Percentiles rank a stretch among this genome's conserved stretches.
phyloP scores from a whole-genome alignment of 2,329 filamentous ascomycete genomes.

The Fusarium verticillioides region DNA sequence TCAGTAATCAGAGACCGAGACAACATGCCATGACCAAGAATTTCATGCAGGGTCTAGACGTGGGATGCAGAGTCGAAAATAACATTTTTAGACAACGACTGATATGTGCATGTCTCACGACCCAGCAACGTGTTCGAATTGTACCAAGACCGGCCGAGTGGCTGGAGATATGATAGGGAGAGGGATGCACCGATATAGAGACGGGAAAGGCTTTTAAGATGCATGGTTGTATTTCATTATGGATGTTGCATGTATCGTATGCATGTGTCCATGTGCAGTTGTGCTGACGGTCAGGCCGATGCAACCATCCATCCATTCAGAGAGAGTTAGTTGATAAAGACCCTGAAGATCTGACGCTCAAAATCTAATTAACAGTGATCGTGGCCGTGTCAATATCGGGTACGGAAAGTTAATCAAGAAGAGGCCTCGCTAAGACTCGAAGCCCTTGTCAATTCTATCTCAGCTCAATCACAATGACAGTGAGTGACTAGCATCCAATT shows the following conservation, averaged over 20 bases:
- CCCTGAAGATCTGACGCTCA: not conserved
- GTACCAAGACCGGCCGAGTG: not conserved
- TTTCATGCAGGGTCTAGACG: conserved; percentile 16
- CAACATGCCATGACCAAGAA: not conserved
- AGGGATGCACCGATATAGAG: conserved; percentile 8
- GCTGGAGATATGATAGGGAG: not conserved
- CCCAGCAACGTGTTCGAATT: conserved; percentile 2
- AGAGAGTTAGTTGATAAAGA: not conserved
- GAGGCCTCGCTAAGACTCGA: not conserved
- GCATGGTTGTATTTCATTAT: not conserved
- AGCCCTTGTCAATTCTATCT: not conserved
- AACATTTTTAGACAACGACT: not conserved
- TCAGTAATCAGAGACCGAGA: not conserved
- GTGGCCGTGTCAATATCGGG: not conserved
- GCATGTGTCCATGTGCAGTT: not conserved
- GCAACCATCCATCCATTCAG: conserved; percentile 27
- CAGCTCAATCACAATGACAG: not conserved
- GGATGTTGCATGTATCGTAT: not conserved
- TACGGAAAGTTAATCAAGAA: not conserved
- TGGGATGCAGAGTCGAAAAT: not conserved
- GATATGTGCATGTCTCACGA: conserved; percentile 28
- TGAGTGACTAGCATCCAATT: not conserved
- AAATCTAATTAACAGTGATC: not conserved
- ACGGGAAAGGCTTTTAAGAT: conserved; percentile 12
- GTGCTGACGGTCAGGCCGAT: conserved; percentile 27